These are phyloP conservation scores for Botrytis galanthina DNA, from an alignment of 2,329 filamentous ascomycete genomes.

Conservation along the genomic window DNA sequence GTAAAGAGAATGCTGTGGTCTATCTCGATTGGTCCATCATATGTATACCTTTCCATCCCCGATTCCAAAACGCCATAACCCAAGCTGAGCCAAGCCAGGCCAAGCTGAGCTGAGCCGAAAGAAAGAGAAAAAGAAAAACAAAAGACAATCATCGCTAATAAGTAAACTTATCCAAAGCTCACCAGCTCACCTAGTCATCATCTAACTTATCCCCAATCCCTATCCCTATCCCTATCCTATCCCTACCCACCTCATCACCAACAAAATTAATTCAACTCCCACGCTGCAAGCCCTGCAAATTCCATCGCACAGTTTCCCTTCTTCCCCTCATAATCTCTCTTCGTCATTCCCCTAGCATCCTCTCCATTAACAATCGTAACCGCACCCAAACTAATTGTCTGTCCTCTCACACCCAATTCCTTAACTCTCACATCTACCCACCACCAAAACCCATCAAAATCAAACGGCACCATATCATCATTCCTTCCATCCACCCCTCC, in stretches of 20 bases:
- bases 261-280: conserved; percentile 33
- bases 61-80: not conserved
- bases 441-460: conserved; percentile 77
- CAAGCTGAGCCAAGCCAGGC: not conserved
- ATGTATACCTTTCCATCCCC: not conserved
- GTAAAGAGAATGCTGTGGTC: not conserved
- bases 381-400: conserved; percentile 63
- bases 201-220: too few species aligned
- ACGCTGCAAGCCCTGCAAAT: conserved; percentile 35
- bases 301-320: conserved; percentile 36
- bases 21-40: not conserved
- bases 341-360: conserved; percentile 36
- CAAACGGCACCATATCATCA: conserved; percentile 67
- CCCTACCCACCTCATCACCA: not conserved
- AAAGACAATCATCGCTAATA: not conserved
- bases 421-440: conserved; percentile 71
- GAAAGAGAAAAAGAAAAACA: not conserved
- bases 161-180: not conserved
- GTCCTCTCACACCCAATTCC: conserved; percentile 66
- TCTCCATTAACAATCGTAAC: conserved; percentile 50
- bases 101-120: not conserved
- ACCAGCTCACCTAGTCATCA: not conserved
- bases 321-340: conserved; percentile 33
- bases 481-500: conserved; percentile 65
- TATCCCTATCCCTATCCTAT: too few species aligned